Base-by-base conservation (phyloP, 371 early-diverging fungal species). In the Apophysomyces variabilis region DNA sequence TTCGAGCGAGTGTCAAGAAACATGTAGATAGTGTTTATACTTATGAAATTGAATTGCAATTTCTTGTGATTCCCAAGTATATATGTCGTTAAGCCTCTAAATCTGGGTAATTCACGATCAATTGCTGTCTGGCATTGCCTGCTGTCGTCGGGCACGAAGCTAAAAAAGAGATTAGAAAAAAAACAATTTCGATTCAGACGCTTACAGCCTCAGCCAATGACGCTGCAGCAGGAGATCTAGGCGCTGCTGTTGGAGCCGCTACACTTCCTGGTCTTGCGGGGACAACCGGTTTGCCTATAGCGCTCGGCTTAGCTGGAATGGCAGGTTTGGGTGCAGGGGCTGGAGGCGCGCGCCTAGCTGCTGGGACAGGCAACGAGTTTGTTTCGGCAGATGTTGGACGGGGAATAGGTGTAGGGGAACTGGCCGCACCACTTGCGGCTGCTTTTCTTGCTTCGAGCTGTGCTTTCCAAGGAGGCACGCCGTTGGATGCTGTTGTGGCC, bases 371-470 rank as follows among this genome's bases (percentile, higher is more conserved):
- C 7, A 62, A 62, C 7, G 71, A 26, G 6, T 65, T 45, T 13
- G 54, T 47, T 21, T 14, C 70, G 18, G 62, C 16, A 14, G 68
- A 58, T 7, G 66, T 66, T 13, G 77, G 74, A 8, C 73, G 61
- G 36, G 73, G 73, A 16, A 77, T 63, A 16, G 78, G 66, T 43
- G 66, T 50, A 7, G 71, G 66, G 16, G 61, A 57, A 32, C 59
- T 9, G 35, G 46, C n/a, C 13, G 14, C 57, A 26, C 62, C 66
- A 46, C 38, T 60, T 37, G 68, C 72, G 36, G 68, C 71, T 35
- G 80, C 79, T 47, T 82, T 79, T 65, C 82, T 74, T 8, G 86
- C 86, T 62, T 79, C 86, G 26, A 86, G 62, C 50, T 84, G 83
- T 12, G 76, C 76, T 58, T 83, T 84, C 86, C 86, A 86, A 39